These are phyloP conservation scores for Blastocystis sp. DNA, from an alignment of 352 stramenopile species.

Conservation along the genomic window DNA sequence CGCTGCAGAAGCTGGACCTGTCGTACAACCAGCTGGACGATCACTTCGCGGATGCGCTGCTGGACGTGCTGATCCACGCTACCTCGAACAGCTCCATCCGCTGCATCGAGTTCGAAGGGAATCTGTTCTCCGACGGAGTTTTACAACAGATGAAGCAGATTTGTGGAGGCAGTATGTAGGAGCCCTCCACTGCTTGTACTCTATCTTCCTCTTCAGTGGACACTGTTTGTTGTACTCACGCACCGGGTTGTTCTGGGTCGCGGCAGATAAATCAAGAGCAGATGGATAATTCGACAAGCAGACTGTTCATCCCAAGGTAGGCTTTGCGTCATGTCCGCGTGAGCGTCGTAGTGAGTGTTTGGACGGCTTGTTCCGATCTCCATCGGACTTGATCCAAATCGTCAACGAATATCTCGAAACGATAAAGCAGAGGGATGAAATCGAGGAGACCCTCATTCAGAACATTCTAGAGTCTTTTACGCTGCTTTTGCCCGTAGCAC, in stretches of 20 bases:
- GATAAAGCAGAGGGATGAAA: background rate
- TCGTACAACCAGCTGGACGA: conserved; percentile 61
- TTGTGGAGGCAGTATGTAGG: conserved; percentile 40
- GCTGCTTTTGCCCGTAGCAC: conserved; percentile 36
- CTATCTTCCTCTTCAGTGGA: background rate
- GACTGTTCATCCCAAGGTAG: conserved; percentile 66
- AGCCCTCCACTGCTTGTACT: background rate
- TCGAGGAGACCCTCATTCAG: conserved; percentile 1
- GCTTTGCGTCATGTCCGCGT: background rate
- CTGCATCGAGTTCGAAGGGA: conserved; percentile 47
- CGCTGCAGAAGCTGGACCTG: conserved; percentile 45
- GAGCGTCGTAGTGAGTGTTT: conserved; percentile 59
- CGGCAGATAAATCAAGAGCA: conserved; percentile 32
- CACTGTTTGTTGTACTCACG: background rate
- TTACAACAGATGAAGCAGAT: conserved; percentile 66
- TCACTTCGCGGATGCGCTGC: conserved; percentile 47
- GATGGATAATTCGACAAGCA: conserved; percentile 53
- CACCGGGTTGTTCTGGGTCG: background rate
- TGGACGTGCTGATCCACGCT: conserved; percentile 52
- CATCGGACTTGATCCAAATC: conserved; percentile 55
- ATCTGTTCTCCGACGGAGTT: conserved; percentile 36
- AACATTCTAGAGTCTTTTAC: conserved; percentile 48
- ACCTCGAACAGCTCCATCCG: conserved; percentile 28
- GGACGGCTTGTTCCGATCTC: conserved; percentile 20
- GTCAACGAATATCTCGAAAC: conserved; percentile 61